Evolutionary conservation across 2,329 filamentous ascomycete species (phyloP), one percentile per base, ranked within the genome.

Genomic region (Fusarium cyanostomum): DNA sequence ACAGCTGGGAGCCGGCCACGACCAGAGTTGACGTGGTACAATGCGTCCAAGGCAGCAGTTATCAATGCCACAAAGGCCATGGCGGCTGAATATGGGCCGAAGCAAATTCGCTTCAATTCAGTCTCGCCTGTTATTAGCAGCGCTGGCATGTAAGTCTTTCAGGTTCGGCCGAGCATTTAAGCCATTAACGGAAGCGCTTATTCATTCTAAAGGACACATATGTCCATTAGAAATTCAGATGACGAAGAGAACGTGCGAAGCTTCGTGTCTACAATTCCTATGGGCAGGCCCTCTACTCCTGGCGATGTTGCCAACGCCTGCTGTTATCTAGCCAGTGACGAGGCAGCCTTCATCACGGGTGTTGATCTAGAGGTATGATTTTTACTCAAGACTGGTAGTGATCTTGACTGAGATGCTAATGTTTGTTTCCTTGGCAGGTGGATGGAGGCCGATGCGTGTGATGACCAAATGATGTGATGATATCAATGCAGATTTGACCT

Each of bases 91-190:
- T 93, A 90, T 68, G 91, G 88, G 0, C 83, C 86, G 0, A 84
- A 90, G 52, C 84, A 91, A 66, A 91, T 94, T 64, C 84, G 90
- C 0, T 89, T 93, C 70, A 92, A 92, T 61, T 83, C 86, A 2
- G 85, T 93, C n/a, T 90, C 87, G 26, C 90, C 90, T 0, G 83
- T 92, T 0, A 80, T 92, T 3, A 88, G 86, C 12, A 64, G 61
- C 24, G 64, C 61, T 5, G 61, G 61, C 1, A 64, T 64, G 60
- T 48, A 8, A 46, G 60, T 18, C 13, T 34, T 34, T 6, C 7
- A 13, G 8, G 7, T n/a, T 6, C 10, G 2, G 27, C 1, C 2
- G 1, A n/a, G n/a, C n/a, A n/a, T n/a, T n/a, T n/a, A n/a, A n/a
- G 3, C 27, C 27, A 12, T 30, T 12, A 5, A 6, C 21, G 3